A percentile compares a stretch with the other conserved stretches of the same genome.
These are phyloP conservation scores for Candida koratica DNA, from an alignment of 805 yeast genomes.

Conservation along the genomic window DNA sequence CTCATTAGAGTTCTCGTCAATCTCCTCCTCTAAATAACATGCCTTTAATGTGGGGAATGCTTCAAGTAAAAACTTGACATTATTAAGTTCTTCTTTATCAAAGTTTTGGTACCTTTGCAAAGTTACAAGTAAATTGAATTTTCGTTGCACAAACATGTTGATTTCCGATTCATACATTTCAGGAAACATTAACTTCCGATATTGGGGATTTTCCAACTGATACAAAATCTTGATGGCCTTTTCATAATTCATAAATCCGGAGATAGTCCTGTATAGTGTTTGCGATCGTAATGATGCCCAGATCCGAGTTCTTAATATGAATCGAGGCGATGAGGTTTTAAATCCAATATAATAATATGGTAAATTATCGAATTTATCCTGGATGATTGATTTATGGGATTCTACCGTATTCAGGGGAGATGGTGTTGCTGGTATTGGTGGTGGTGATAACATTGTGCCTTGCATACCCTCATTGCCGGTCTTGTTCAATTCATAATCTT, in stretches of 20 bases:
- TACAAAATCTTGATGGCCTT: slow-evolving; percentile 68
- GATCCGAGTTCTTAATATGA: slow-evolving; percentile 66
- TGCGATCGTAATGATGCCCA: slow-evolving; percentile 88
- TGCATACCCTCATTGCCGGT: background rate
- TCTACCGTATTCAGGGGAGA: background rate
- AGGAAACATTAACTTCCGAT: slow-evolving; percentile 8
- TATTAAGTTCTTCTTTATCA: slow-evolving; percentile 58
- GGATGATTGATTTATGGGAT: background rate
- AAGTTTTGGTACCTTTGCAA: slow-evolving; percentile 82
- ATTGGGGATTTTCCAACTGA: slow-evolving; percentile 47
- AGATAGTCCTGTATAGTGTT: slow-evolving; percentile 75
- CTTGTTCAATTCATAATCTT: background rate
- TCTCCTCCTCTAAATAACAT: slow-evolving; percentile 51
- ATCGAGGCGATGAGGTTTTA: slow-evolving; percentile 59
- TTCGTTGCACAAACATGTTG: slow-evolving; percentile 57
- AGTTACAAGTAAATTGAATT: slow-evolving; percentile 75
- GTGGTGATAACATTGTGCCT: background rate
- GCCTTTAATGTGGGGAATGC: slow-evolving; percentile 67
- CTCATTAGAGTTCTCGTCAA: slow-evolving; percentile 37
- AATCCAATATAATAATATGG: slow-evolving; percentile 74
- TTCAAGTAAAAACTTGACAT: slow-evolving; percentile 61
- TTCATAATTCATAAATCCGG: slow-evolving; percentile 79
- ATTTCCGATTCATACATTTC: slow-evolving; percentile 21
- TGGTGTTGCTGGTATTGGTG: background rate
- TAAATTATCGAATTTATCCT: slow-evolving; percentile 44